Evolutionary conservation across 495 filamentous ascomycete genomes (phyloP).

Genomic region (Aspergillus conjunctus): DNA sequence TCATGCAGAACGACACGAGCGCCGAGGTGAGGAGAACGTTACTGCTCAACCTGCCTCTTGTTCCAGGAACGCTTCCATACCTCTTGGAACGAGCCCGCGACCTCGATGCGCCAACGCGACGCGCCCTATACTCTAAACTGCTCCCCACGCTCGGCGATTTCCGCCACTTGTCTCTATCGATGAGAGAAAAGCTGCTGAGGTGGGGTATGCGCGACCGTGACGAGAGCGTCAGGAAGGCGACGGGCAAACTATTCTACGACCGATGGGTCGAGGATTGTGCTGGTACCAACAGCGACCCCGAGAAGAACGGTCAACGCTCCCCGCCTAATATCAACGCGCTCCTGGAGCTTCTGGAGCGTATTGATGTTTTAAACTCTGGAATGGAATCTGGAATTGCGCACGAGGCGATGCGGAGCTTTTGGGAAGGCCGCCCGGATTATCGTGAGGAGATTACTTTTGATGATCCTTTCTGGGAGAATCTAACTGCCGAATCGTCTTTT

Average conservation of each 20-base stretch:
- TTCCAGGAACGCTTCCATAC: conserved; percentile 80
- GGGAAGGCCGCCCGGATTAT: conserved; percentile 92
- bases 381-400: conserved; percentile 85
- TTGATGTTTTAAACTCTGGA: conserved; percentile 89
- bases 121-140: conserved; percentile 84
- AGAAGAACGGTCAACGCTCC: conserved; percentile 50
- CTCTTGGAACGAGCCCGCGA: conserved; percentile 91
- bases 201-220: conserved; percentile 96
- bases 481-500: conserved; percentile 85
- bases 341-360: conserved; percentile 87
- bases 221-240: conserved; percentile 90
- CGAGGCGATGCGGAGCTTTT: conserved; percentile 93
- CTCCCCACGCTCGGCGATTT: conserved; percentile 93
- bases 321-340: conserved; percentile 73
- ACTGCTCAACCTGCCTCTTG: conserved; percentile 83
- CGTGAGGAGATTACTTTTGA: conserved; percentile 78
- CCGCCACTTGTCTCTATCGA: conserved; percentile 88
- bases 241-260: conserved; percentile 85
- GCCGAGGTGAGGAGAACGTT: conserved; percentile 89
- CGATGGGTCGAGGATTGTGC: conserved; percentile 96
- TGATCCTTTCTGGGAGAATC: conserved; percentile 82
- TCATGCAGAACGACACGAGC: conserved; percentile 91
- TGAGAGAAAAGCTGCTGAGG: conserved; percentile 92
- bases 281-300: conserved; percentile 54
- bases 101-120: conserved; percentile 76